Evolutionary conservation across 306 rosid genomes (phyloP).

Genomic region (Vigna nakashimae): DNA sequence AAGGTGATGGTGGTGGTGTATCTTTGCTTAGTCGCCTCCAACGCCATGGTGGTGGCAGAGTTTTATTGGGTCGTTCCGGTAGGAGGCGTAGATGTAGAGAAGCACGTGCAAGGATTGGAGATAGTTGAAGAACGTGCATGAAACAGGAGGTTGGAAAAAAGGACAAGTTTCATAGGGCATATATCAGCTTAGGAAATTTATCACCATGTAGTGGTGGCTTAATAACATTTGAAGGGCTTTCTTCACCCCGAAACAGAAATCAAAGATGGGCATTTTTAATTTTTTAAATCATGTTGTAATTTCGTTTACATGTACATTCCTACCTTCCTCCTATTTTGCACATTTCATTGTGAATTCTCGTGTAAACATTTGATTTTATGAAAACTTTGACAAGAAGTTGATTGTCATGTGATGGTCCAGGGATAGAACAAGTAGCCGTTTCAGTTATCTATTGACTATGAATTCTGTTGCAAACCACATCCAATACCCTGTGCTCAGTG

Average conservation of each 20-base stretch:
- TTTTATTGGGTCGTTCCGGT: constrained; percentile 73
- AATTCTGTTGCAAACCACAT: constrained; percentile 1
- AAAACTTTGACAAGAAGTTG: constrained; percentile 33
- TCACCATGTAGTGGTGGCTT: constrained; percentile 56
- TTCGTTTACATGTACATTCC: constrained; percentile 59
- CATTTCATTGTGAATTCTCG: constrained; percentile 48
- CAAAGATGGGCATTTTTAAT: constrained; percentile 53
- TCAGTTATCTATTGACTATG: background rate
- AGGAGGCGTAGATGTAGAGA: constrained; percentile 88
- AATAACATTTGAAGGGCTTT: constrained; percentile 59
- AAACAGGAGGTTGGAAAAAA: constrained; percentile 64
- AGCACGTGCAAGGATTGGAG: constrained; percentile 42
- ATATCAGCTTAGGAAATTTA: constrained; percentile 54
- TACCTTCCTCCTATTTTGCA: constrained; percentile 60
- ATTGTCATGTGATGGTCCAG: constrained; percentile 31
- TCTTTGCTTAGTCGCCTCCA: constrained; percentile 82
- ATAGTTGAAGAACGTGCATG: constrained; percentile 43
- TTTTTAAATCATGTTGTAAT: constrained; percentile 49
- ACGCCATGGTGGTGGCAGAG: constrained; percentile 71
- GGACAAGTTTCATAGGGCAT: constrained; percentile 55
- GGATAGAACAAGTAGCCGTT: constrained; percentile 21
- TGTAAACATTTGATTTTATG: constrained; percentile 52
- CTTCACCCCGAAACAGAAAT: constrained; percentile 42
- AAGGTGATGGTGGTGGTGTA: constrained; percentile 56
- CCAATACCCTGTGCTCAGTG: background rate